A percentile compares a stretch with the other conserved stretches of the same genome.
These are phyloP conservation scores for Plasmopara muralis DNA, from an alignment of 352 stramenopile genomes.

Conservation along the genomic window DNA sequence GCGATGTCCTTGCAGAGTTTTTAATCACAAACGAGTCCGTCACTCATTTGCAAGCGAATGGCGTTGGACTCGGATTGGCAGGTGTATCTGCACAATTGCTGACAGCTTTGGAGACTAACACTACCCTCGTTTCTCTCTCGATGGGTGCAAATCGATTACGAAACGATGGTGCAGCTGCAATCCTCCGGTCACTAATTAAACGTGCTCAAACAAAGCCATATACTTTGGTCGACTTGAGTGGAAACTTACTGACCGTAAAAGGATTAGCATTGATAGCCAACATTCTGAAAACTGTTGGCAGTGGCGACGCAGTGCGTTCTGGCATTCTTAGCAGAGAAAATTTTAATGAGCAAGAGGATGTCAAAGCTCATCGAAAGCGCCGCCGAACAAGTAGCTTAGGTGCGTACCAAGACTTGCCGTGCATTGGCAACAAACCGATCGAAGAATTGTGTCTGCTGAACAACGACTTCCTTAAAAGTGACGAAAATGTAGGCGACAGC, in stretches of 20 bases:
- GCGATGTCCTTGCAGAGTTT: slow-evolving; percentile 63
- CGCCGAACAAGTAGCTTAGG: slow-evolving; percentile 18
- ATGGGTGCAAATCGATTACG: slow-evolving; percentile 66
- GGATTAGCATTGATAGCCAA: slow-evolving; percentile 36
- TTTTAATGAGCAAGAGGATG: slow-evolving; percentile 3
- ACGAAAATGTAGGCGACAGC: slow-evolving; percentile 19
- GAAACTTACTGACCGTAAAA: slow-evolving; percentile 61
- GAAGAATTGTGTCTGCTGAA: slow-evolving; percentile 57
- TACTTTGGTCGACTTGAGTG: slow-evolving; percentile 53
- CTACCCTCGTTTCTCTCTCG: slow-evolving; percentile 40
- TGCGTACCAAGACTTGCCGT: slow-evolving; percentile 1
- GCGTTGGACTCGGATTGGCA: slow-evolving; percentile 46
- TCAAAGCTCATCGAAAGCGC: slow-evolving; percentile 21
- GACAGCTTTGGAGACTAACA: slow-evolving; percentile 44
- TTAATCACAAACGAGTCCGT: slow-evolving; percentile 48
- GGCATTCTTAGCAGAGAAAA: slow-evolving; percentile 1
- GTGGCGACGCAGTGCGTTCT: background rate
- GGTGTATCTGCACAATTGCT: slow-evolving; percentile 45
- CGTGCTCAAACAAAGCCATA: slow-evolving; percentile 36
- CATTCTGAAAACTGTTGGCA: slow-evolving; percentile 22
- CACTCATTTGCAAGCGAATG: slow-evolving; percentile 45
- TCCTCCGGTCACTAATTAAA: slow-evolving; percentile 48
- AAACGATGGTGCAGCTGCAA: slow-evolving; percentile 37
- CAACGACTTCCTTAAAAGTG: slow-evolving; percentile 46
- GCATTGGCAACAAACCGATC: slow-evolving; percentile 18